Base-by-base conservation (phyloP, 2,329 filamentous ascomycete genomes). In the Colletotrichum plurivorum region DNA sequence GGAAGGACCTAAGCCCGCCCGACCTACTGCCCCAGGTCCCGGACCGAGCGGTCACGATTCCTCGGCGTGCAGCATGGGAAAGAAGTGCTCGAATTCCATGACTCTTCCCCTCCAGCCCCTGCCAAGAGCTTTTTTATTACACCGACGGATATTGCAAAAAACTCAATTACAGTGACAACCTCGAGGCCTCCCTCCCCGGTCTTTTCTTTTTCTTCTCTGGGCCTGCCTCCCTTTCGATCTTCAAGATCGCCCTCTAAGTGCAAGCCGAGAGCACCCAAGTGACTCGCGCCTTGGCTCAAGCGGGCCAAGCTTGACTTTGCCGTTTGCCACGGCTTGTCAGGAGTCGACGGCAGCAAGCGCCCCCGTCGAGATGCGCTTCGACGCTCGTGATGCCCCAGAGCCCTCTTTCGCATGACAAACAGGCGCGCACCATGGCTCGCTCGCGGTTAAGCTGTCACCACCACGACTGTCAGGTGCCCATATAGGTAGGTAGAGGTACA, bases 111-210 rank as follows among this genome's bases (percentile, higher is more conserved):
- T 36, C 10, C 12, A 10, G 12, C 55, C 49, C 67, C 51, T 66
- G 62, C 67, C 67, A 61, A 69, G 59, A 58, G 39, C 55, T 43
- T 16, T 46, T 46, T 36, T 31, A 41, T 54, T 45, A 15, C 46
- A 22, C 46, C 20, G 18, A 22, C 46, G n/a, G 16, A 20, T 36
- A 22, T 22, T 65, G 13, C 49, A 54, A 25, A 22, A 25, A 27
- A 53, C 49, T 54, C 12, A 25, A 36, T 31, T 36, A n/a, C 27
- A 7, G 18, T 20, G n/a, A 9, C n/a, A 15, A 49, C 48, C 27
- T 18, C n/a, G 57, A 27, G 18, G 8, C 22, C 8, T 12, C 13
- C 22, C 36, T 49, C 12, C 27, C 36, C 4, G 22, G 22, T 52
- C 31, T 12, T 36, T 10, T 12, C 8, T 4, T 36, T 31, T 31